These are phyloP conservation scores for Zygotorulaspora mrakii DNA, from an alignment of 1,139 yeast genomes.

Conservation along the genomic window DNA sequence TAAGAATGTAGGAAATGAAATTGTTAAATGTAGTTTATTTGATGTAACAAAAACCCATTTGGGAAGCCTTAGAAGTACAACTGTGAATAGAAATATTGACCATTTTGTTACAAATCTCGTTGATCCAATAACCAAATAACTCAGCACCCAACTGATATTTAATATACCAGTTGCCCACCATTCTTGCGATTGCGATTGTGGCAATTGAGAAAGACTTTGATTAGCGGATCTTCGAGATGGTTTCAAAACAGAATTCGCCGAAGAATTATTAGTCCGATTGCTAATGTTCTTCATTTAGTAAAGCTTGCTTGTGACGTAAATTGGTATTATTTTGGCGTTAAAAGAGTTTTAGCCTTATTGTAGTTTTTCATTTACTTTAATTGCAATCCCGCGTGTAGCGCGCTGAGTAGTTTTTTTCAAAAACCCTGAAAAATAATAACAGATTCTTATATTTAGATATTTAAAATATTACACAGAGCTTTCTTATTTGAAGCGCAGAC, in stretches of 20 bases:
- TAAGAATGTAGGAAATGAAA: conserved; percentile 16
- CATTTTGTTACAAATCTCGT: conserved; percentile 13
- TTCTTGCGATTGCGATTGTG: conserved; percentile 12
- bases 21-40: conserved; percentile 17
- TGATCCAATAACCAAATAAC: conserved; percentile 14
- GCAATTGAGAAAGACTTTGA: too few species aligned
- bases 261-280: conserved; percentile 5
- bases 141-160: conserved; percentile 15
- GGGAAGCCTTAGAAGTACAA: conserved; percentile 15
- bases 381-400: too few species aligned
- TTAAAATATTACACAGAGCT: neutral
- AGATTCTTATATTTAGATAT: too few species aligned
- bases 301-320: too few species aligned
- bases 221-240: conserved; percentile 3
- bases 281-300: conserved; percentile 12
- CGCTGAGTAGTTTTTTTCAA: too few species aligned
- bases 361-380: too few species aligned
- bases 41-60: conserved; percentile 17
- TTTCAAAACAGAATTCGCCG: neutral
- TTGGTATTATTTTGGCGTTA: too few species aligned
- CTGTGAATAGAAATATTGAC: conserved; percentile 13
- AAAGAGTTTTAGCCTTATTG: too few species aligned
- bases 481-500: neutral
- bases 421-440: too few species aligned
- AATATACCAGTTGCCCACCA: conserved; percentile 14